Evolutionary conservation across 1,284 basidiomycete species (phyloP), one percentile per base, ranked within the genome.

Genomic region (Farysia itapuensis): DNA sequence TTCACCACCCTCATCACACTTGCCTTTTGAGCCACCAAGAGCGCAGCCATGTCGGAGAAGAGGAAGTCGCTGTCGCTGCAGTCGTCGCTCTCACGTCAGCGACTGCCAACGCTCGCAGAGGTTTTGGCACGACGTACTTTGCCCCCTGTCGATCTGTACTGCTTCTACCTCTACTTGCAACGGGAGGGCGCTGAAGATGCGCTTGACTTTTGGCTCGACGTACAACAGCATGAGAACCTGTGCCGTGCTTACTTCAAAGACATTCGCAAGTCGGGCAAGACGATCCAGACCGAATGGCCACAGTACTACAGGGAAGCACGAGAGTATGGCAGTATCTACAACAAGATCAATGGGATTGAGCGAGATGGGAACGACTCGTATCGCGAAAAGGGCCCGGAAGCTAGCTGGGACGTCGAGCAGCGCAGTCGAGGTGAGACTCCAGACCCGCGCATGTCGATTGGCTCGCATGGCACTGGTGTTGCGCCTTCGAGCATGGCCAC

Each of bases 171-270:
- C 21, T 74, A 64, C 51, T 37, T 74, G 19, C 66, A 97, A 77
- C 84, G 92, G 29, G 92, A 96, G 79, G 87, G 89, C 24, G 86
- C 90, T 43, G 93, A 96, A 77, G 93, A 97, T 76, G 88, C 93
- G 31, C 81, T 98, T 38, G 94, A 97, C 78, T 98, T 98, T 71
- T 98, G 93, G 93, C 84, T 98, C 24, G 94, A 98, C 74, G 94
- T 97, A 2, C 91, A 96, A 72, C 94, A 97, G 79, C 94, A 98
- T 77, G 95, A 97, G 80, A 96, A 96, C 76, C 84, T 98, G 32
- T 98, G 93, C 79, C 84, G 92, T 50, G 94, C 93, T 6, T 97
- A 96, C 79, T 96, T 98, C 84, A 95, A 96, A 81, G 94, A 97
- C 77, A 83, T 98, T 52, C 86, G 89, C 72, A 91, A 93, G 79